Base-by-base conservation (phyloP, 2,329 filamentous ascomycete genomes). In the Corinectria fuckeliana region DNA sequence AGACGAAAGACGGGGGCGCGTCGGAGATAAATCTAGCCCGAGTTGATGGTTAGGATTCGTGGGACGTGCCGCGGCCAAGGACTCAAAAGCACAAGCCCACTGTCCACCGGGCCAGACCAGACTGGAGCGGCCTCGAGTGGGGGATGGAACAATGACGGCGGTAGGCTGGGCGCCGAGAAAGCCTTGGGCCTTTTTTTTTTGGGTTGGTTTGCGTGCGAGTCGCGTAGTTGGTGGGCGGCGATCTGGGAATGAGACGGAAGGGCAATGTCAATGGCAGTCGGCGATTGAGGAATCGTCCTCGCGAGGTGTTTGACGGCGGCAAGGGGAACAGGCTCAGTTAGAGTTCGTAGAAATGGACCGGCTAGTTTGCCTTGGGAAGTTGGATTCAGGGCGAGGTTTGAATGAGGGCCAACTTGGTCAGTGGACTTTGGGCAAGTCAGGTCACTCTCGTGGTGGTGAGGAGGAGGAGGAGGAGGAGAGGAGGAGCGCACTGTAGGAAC, bases 31-130 rank as follows among this genome's bases (percentile, higher is more conserved):
- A 39, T 36, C 30, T 18, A 50, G n/a, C 28, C 59, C 56, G 38
- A 23, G 47, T 45, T 1, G 47, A 41, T 56, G 60, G 48, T 61
- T 52, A 50, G 45, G 56, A 50, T 64, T 62, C 44, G 60, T 61
- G 60, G 53, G 63, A 63, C 56, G 62, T 64, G 62, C 62, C 42
- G 50, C 50, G 36, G 51, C 50, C 57, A 49, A 47, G 56, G 58
- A 47, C 48, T 50, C 47, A 25, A 60, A 62, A 32, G 50, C 30
- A 47, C 30, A 56, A 54, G 49, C 39, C 18, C 20, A 38, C 39
- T 39, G 52, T 44, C 18, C 20, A 38, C 39, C 47, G 52, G 39
- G 16, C 28, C 25, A 36, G 39, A 36, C 56, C 36, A 49, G 44
- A 34, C 28, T 53, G 18, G 57, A 56, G 16, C 23, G 34, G 50